A percentile compares a stretch with the other conserved stretches of the same genome.
phyloP scores from a whole-genome alignment of 2,329 filamentous ascomycete species.

The Sclerotinia minor region DNA sequence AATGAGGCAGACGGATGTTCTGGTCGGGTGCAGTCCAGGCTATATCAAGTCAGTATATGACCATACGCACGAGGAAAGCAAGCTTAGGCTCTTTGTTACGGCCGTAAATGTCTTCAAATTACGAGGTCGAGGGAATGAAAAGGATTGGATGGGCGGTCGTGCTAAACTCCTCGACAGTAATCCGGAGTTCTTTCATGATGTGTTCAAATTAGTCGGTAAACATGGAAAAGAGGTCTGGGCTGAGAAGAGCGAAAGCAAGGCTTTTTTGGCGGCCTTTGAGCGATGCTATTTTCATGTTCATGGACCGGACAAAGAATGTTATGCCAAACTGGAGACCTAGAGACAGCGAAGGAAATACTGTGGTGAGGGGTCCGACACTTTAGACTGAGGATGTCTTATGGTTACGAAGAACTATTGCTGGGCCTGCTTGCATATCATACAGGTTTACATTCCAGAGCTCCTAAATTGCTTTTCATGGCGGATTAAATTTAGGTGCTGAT shows the following conservation, averaged over 20 bases:
- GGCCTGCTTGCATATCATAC: background rate
- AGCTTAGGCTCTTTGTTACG: background rate
- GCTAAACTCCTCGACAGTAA: too few relatives aligned
- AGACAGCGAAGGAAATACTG: background rate
- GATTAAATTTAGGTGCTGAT: background rate
- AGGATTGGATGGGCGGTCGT: too few relatives aligned
- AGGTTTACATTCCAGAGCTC: background rate
- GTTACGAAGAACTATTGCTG: too few relatives aligned
- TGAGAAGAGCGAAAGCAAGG: background rate
- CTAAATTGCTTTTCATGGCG: background rate
- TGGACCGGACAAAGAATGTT: background rate
- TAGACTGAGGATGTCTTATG: too few relatives aligned
- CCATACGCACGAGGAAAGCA: background rate
- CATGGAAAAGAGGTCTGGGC: too few relatives aligned
- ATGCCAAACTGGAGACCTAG: background rate
- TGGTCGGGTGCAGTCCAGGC: too few relatives aligned
- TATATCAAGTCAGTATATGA: background rate
- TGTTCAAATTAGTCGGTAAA: too few relatives aligned
- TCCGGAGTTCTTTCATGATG: too few relatives aligned
- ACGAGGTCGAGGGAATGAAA: background rate
- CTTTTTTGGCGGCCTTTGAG: background rate
- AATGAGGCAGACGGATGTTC: background rate
- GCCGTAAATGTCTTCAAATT: background rate
- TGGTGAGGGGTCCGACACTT: too few relatives aligned
- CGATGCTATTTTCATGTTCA: background rate